Conservation (phyloP, 345 rosid genomes). For the Populus tremula region DNA sequence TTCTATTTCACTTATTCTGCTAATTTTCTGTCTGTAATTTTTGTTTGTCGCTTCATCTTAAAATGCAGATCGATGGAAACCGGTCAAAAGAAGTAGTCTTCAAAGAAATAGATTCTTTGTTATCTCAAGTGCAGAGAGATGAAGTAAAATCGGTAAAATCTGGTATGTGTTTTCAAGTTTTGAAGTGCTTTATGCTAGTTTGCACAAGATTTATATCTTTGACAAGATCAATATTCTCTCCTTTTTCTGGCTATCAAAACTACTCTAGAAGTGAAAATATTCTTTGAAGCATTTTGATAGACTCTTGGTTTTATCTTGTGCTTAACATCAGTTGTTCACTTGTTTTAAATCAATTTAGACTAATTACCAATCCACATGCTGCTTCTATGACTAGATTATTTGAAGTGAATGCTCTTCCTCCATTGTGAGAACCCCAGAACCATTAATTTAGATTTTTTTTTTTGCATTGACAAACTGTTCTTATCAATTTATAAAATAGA, state of each 20-base stretch:
- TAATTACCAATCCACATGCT: too few species aligned
- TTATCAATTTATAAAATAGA: background rate
- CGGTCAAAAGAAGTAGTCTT: constrained; percentile 66
- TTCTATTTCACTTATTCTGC: background rate
- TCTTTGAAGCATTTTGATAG: background rate
- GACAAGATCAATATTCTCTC: background rate
- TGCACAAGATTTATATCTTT: background rate
- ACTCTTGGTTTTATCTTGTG: background rate
- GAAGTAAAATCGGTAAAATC: constrained; percentile 24
- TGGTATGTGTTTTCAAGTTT: constrained; percentile 33
- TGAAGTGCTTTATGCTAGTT: constrained; percentile 8
- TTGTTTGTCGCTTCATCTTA: constrained; percentile 8
- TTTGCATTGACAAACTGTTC: background rate
- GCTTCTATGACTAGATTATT: background rate
- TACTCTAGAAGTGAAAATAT: background rate
- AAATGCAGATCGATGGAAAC: constrained; percentile 72
- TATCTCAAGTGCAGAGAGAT: constrained; percentile 49
- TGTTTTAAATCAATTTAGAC: too few species aligned
- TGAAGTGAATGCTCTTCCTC: background rate
- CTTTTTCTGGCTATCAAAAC: background rate
- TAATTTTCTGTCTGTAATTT: background rate
- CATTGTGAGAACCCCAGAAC: too few species aligned
- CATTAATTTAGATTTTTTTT: background rate
- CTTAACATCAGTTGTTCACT: background rate
- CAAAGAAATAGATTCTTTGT: constrained; percentile 52